phyloP scores from a whole-genome alignment of 1,284 basidiomycete genomes.

The Phylloboletellus chloephorus region DNA sequence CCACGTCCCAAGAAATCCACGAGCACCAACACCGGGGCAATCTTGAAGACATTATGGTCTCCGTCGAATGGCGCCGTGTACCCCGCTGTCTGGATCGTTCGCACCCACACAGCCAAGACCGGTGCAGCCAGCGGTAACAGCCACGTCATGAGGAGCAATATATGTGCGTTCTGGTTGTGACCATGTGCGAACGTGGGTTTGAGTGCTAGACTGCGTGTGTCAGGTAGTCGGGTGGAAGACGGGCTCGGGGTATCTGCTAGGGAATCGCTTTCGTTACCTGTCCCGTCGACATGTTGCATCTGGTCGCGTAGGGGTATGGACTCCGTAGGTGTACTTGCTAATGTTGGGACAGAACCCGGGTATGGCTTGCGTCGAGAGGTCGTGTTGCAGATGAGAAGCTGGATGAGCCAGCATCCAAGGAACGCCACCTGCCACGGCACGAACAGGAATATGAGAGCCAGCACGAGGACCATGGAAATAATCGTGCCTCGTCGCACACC shows the following conservation, averaged over 20 bases:
- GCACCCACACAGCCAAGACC: constrained; percentile 84
- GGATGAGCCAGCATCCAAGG: constrained; percentile 74
- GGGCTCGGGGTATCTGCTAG: background rate
- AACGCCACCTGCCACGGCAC: constrained; percentile 91
- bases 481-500: constrained; percentile 44
- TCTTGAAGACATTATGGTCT: constrained; percentile 69
- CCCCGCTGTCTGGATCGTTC: constrained; percentile 75
- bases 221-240: background rate
- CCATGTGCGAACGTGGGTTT: constrained; percentile 19
- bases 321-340: constrained; percentile 17
- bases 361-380: constrained; percentile 14
- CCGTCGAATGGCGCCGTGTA: constrained; percentile 68
- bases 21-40: constrained; percentile 61
- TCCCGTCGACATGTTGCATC: background rate
- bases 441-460: constrained; percentile 62
- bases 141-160: constrained; percentile 78
- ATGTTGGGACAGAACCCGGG: constrained; percentile 25
- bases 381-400: constrained; percentile 57
- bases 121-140: constrained; percentile 78
- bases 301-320: constrained; percentile 5
- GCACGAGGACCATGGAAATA: constrained; percentile 58
- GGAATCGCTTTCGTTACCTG: background rate
- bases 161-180: constrained; percentile 51
- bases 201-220: background rate
- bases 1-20: constrained; percentile 57